phyloP scores from a whole-genome alignment of 495 filamentous ascomycete species.

The Aspergillus hancockii region DNA sequence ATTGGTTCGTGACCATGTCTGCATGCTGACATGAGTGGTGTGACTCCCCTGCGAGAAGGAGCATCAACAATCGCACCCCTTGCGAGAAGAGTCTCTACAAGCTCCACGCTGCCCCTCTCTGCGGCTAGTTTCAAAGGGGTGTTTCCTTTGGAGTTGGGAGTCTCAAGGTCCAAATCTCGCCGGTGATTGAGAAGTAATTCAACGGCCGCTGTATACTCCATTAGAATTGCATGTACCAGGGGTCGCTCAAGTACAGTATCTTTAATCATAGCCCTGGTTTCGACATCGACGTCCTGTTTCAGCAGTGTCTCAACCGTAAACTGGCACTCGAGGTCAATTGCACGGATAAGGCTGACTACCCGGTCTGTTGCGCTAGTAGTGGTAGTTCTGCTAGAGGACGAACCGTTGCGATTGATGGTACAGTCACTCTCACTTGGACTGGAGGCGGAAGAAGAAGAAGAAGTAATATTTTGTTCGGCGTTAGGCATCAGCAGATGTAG shows the following conservation, averaged over 20 bases:
- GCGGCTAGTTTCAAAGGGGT: constrained; percentile 12
- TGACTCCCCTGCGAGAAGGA: constrained; percentile 10
- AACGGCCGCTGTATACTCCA: background rate
- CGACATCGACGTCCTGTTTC: background rate
- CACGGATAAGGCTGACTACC: background rate
- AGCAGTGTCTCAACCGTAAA: background rate
- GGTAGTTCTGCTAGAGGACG: too few relatives aligned
- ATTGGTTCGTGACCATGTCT: constrained; percentile 17
- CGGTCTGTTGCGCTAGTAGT: too few relatives aligned
- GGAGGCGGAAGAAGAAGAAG: background rate
- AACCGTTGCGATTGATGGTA: too few relatives aligned
- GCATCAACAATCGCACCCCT: constrained; percentile 20
- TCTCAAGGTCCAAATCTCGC: constrained; percentile 4
- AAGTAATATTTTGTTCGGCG: background rate
- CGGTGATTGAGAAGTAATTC: background rate
- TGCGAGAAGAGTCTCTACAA: constrained; percentile 11
- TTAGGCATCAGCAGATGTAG: background rate
- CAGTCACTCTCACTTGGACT: background rate
- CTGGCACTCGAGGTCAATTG: background rate
- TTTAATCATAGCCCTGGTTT: background rate
- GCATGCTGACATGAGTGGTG: constrained; percentile 19
- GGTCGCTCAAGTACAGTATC: constrained; percentile 8
- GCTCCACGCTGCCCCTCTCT: background rate
- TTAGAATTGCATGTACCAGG: constrained; percentile 5
- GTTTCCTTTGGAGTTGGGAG: background rate